phyloP scores from a whole-genome alignment of 2,329 filamentous ascomycete genomes.

The Alternaria gaisen region DNA sequence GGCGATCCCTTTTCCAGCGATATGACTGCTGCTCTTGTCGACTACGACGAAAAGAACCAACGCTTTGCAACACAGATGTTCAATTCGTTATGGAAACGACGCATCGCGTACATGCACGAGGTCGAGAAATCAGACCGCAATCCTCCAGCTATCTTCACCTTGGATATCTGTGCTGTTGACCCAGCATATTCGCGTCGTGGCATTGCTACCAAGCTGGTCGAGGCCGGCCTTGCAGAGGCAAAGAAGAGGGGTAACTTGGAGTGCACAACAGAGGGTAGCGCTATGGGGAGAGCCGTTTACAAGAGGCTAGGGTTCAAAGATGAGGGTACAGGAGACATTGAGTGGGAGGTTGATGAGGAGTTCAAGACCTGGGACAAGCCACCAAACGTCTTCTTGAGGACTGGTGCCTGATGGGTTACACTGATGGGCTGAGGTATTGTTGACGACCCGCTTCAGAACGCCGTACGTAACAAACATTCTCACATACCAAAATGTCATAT shows the following conservation, averaged over 20 bases:
- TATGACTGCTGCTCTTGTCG: slow-evolving; percentile 30
- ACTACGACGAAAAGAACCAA: slow-evolving; percentile 56
- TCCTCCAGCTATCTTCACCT: slow-evolving; percentile 59
- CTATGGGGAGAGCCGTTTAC: slow-evolving; percentile 48
- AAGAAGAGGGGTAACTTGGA: slow-evolving; percentile 46
- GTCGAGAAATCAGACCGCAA: slow-evolving; percentile 31
- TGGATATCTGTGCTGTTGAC: slow-evolving; percentile 59
- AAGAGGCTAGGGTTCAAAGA: slow-evolving; percentile 44
- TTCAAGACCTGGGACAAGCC: slow-evolving; percentile 43
- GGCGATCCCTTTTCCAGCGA: slow-evolving; percentile 52
- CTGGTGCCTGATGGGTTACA: slow-evolving; percentile 26
- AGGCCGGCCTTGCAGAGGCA: slow-evolving; percentile 47
- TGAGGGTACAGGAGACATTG: slow-evolving; percentile 42
- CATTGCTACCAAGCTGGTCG: slow-evolving; percentile 46
- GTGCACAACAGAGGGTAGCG: slow-evolving; percentile 48
- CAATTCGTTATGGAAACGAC: slow-evolving; percentile 55
- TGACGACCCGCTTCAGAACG: neutral
- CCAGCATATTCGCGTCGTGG: slow-evolving; percentile 61
- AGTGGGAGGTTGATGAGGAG: slow-evolving; percentile 45
- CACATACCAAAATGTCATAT: slow-evolving; percentile 7
- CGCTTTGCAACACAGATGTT: slow-evolving; percentile 59
- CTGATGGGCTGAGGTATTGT: neutral
- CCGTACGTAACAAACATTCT: slow-evolving; percentile 1
- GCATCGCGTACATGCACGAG: slow-evolving; percentile 46
- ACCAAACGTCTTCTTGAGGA: slow-evolving; percentile 49